Conservation (phyloP, 345 rosid genomes). For the Eutrema yunnanense region DNA sequence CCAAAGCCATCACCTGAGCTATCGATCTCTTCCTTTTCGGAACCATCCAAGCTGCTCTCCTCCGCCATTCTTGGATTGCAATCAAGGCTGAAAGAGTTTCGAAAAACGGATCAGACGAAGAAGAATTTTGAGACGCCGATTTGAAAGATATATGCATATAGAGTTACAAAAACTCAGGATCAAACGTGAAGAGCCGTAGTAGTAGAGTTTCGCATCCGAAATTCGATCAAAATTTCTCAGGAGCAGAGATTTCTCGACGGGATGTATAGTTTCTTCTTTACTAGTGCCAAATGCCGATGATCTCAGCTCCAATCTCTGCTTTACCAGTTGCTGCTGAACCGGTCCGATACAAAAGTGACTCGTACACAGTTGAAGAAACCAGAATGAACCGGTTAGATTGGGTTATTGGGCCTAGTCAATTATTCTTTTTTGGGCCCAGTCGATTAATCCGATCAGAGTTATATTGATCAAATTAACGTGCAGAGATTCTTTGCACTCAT, state of each 20-base stretch:
- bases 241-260: slow-evolving; percentile 4
- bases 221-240: background rate
- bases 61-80: slow-evolving; percentile 44
- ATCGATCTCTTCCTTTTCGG: slow-evolving; percentile 44
- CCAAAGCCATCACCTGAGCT: slow-evolving; percentile 32
- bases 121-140: background rate
- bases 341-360: background rate
- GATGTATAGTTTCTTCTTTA: background rate
- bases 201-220: slow-evolving; percentile 11
- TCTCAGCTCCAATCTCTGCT: slow-evolving; percentile 20
- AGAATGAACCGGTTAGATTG: background rate
- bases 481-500: no score
- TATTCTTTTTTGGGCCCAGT: background rate
- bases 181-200: slow-evolving; percentile 4
- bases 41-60: slow-evolving; percentile 37
- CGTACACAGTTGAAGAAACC: background rate
- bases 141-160: background rate
- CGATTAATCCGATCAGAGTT: no score
- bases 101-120: slow-evolving; percentile 7
- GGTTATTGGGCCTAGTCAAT: background rate
- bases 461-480: no score
- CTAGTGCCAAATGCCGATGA: slow-evolving; percentile 3
- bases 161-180: background rate
- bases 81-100: background rate
- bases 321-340: slow-evolving; percentile 22